A percentile compares a stretch with the other conserved stretches of the same genome.
These are phyloP conservation scores for Aspergillus sclerotiicarbonarius DNA, from an alignment of 495 filamentous ascomycete genomes.

Conservation along the genomic window DNA sequence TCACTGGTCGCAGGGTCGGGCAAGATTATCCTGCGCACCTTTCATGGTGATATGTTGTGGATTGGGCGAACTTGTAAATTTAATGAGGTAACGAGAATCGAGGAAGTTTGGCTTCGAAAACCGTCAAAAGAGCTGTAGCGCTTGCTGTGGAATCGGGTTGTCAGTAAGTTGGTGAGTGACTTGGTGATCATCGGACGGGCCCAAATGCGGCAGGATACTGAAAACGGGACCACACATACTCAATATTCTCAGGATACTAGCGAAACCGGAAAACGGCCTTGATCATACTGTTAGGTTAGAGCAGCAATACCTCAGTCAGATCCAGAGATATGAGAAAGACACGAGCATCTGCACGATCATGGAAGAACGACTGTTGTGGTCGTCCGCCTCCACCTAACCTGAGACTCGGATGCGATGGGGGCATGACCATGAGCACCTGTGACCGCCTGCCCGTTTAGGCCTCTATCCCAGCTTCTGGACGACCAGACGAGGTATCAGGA, in stretches of 20 bases:
- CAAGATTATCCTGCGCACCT: constrained; percentile 13
- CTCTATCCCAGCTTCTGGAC: constrained; percentile 28
- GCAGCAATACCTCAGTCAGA: background rate
- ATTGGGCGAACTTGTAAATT: background rate
- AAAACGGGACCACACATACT: background rate
- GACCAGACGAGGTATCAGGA: constrained; percentile 22
- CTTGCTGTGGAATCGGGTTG: background rate
- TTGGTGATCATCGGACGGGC: background rate
- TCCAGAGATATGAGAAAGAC: background rate
- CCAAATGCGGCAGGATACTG: background rate
- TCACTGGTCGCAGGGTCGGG: background rate
- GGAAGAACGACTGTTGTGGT: background rate
- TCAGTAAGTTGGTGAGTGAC: background rate
- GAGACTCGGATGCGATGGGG: background rate
- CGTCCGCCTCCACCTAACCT: constrained; percentile 5
- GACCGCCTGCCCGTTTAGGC: constrained; percentile 30
- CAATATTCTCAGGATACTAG: background rate
- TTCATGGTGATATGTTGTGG: constrained; percentile 13
- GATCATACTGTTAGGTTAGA: background rate
- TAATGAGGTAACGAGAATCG: background rate
- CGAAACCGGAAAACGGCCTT: background rate
- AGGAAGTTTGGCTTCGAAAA: background rate
- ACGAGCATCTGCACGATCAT: background rate
- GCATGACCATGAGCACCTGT: background rate
- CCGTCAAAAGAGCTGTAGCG: background rate